Evolutionary conservation across 192 early-diverging fungal genomes (phyloP), one percentile per base, ranked within the genome.

Genomic region (Umbelopsis isabellina): DNA sequence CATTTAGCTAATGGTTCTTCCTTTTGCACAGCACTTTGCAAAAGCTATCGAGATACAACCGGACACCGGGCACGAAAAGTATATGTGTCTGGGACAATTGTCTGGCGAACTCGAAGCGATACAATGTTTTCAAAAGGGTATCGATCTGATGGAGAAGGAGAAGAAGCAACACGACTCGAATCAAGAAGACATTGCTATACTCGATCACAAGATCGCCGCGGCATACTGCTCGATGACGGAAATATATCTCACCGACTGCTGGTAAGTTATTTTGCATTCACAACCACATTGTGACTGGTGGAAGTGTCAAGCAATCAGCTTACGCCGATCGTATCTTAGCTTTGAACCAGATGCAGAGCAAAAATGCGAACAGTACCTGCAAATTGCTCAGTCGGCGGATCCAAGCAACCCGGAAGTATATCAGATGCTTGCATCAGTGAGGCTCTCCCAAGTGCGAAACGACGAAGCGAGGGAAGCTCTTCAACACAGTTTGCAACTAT

Each of bases 231-330:
- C 95, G 45, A 95, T 99, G 89, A 88, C 93, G 3, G 98, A 99
- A 75, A 95, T 98, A 21, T 99, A 95, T 78, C 88, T 99, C 80
- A 98, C 98, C 0, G 97, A 99, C 75, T 96, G 93, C 79, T 99
- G 97, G 92, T 95, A 85, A 79, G 80, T 66, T 35, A 70, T 37
- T 67, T 13, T 67, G 12, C 15, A 41, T 68, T 27, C 50, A 22
- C 7, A n/a, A 22, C 3, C 44, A 22, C 70, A 64, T 4, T 10
- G 6, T 10, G 37, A 41, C 5, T 9, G 5, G 37, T 41, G 37
- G 37, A 10, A 4, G 27, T 41, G 7, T 2, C 37, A 9, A 41
- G 6, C 37, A 41, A 10, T 10, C 37, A 41, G 37, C 37, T 10
- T 41, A 41, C 37, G 7, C 37, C 52, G 30, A 33, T 1, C 3